These are phyloP conservation scores for Dryas integrifolia DNA, from an alignment of 331 rosid genomes.

Conservation along the genomic window DNA sequence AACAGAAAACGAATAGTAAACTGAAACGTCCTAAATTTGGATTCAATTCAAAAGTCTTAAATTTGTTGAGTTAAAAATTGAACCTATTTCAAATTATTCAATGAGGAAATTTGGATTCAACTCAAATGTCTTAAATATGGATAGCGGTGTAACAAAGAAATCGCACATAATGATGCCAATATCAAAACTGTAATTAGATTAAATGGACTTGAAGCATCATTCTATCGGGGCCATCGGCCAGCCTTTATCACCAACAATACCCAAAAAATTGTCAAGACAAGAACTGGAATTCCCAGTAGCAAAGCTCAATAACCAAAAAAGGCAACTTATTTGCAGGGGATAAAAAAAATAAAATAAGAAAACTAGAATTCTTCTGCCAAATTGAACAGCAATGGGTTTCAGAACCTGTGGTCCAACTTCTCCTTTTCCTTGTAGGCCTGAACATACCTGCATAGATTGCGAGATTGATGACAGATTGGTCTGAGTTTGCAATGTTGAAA, in stretches of 20 bases:
- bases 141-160: background rate
- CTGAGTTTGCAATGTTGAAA: background rate
- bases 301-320: background rate
- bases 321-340: conserved; percentile 26
- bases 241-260: no score
- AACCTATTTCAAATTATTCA: no score
- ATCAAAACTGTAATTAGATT: background rate
- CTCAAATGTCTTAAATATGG: no score
- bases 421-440: conserved; percentile 63
- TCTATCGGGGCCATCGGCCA: background rate
- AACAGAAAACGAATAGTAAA: no score
- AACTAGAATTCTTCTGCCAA: background rate
- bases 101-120: no score
- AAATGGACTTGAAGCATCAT: background rate
- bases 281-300: conserved; percentile 9
- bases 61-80: no score
- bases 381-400: conserved; percentile 23
- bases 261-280: background rate
- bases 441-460: conserved; percentile 62
- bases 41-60: no score
- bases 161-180: no score
- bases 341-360: conserved; percentile 11
- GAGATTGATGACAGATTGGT: background rate
- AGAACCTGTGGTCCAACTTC: conserved; percentile 77
- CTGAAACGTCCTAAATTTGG: no score